These are phyloP conservation scores for Suhomyces faveliae DNA, from an alignment of 805 yeast genomes.

Conservation along the genomic window DNA sequence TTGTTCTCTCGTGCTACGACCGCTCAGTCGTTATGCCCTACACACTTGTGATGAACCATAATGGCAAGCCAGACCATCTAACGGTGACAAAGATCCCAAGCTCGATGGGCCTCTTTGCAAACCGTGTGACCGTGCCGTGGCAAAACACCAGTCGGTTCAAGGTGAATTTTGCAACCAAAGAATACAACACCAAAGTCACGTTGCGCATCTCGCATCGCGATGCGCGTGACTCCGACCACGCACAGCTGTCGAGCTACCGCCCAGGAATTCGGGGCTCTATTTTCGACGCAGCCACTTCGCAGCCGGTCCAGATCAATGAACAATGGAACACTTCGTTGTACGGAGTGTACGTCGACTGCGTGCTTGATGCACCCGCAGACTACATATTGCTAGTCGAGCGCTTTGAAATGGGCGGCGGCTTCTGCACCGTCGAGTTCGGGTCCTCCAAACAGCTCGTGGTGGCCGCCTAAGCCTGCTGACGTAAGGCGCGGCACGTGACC, in stretches of 20 bases:
- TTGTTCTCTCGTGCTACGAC: conserved; percentile 48
- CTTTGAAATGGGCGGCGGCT: conserved; percentile 47
- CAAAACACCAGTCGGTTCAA: conserved; percentile 37
- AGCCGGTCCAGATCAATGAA: conserved; percentile 34
- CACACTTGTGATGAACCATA: conserved; percentile 29
- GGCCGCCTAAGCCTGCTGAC: conserved; percentile 1
- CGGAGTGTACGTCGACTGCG: conserved; percentile 42
- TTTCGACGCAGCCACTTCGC: conserved; percentile 26
- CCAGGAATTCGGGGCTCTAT: conserved; percentile 48
- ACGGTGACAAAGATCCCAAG: conserved; percentile 17
- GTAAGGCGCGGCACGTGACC: not conserved
- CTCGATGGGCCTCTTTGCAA: conserved; percentile 36
- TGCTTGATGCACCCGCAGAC: conserved; percentile 21
- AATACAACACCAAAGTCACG: conserved; percentile 20
- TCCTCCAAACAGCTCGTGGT: not conserved
- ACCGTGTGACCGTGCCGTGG: conserved; percentile 35
- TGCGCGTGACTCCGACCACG: conserved; percentile 4
- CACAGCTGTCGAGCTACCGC: conserved; percentile 30
- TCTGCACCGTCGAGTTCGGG: conserved; percentile 22
- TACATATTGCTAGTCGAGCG: conserved; percentile 48
- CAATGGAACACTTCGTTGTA: conserved; percentile 42
- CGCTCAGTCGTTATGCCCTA: conserved; percentile 27
- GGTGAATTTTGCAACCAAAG: conserved; percentile 22
- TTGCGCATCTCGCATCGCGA: conserved; percentile 27
- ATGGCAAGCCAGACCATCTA: conserved; percentile 5